Evolutionary conservation across 2,329 filamentous ascomycete species (phyloP).

Genomic region (Fusarium torreyae): DNA sequence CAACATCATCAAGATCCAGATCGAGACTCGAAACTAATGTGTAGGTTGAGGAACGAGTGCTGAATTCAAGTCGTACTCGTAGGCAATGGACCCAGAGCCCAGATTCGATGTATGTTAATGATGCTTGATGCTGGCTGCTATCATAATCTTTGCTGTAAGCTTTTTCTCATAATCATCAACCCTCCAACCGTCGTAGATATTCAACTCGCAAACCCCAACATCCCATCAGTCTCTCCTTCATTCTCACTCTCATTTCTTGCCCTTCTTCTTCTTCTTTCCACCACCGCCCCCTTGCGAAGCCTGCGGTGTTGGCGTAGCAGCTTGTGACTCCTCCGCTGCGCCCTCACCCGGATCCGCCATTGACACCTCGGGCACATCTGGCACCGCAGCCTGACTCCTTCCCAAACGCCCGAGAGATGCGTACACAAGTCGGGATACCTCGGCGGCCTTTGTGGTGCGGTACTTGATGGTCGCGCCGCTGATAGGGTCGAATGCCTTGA

Average conservation of each 20-base stretch:
- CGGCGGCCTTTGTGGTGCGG: constrained; percentile 89
- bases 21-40: too few species aligned
- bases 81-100: not conserved
- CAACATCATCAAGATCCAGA: too few species aligned
- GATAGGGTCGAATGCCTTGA: constrained; percentile 91
- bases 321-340: constrained; percentile 46
- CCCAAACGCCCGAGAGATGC: constrained; percentile 82
- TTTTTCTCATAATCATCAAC: not conserved
- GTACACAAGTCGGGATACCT: constrained; percentile 84
- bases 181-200: not conserved
- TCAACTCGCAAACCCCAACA: not conserved
- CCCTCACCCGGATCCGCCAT: constrained; percentile 59
- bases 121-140: not conserved
- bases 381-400: constrained; percentile 74
- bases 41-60: too few species aligned
- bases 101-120: not conserved
- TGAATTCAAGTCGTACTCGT: not conserved
- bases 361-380: constrained; percentile 59
- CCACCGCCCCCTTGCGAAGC: constrained; percentile 55
- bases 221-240: not conserved
- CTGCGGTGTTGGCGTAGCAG: constrained; percentile 47
- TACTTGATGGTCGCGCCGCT: constrained; percentile 91
- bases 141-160: not conserved
- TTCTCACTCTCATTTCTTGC: constrained; percentile 63
- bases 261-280: constrained; percentile 72